Evolutionary conservation across 768 basidiomycete genomes (phyloP).

Genomic region (Symmetrospora coprosmae): DNA sequence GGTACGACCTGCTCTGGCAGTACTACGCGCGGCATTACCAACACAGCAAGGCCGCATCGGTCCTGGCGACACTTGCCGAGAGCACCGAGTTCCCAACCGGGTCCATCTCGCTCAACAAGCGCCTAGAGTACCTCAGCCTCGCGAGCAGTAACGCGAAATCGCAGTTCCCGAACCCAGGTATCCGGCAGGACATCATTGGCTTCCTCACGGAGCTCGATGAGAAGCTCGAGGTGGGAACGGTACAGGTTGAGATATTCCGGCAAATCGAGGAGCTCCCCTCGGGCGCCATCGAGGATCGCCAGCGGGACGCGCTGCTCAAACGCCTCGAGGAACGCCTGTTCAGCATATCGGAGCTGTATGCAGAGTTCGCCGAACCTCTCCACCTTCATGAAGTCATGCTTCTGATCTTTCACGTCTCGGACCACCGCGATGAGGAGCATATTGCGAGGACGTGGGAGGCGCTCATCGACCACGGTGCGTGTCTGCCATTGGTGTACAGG

Average conservation of each 20-base stretch:
- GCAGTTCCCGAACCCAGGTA: conserved; percentile 40
- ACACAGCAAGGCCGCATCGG: conserved; percentile 71
- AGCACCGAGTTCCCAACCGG: conserved; percentile 65
- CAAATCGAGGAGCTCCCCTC: conserved; percentile 44
- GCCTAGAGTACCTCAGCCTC: conserved; percentile 81
- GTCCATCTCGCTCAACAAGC: conserved; percentile 47
- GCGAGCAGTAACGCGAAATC: conserved; percentile 95
- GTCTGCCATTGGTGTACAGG: neutral
- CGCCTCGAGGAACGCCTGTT: conserved; percentile 42
- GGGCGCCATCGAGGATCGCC: conserved; percentile 33
- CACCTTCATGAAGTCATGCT: conserved; percentile 70
- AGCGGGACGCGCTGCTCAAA: conserved; percentile 33
- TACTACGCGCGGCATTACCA: conserved; percentile 88
- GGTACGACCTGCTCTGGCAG: conserved; percentile 85
- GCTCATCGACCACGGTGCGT: conserved; percentile 63
- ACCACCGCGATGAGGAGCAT: conserved; percentile 70
- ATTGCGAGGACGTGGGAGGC: conserved; percentile 77
- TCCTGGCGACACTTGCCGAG: conserved; percentile 68
- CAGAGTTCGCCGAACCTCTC: conserved; percentile 72
- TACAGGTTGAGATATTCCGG: conserved; percentile 82
- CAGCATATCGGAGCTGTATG: conserved; percentile 67
- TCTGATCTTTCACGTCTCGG: conserved; percentile 81
- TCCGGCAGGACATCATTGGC: conserved; percentile 70
- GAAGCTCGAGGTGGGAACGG: conserved; percentile 88
- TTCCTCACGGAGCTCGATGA: conserved; percentile 93